phyloP scores from a whole-genome alignment of 495 filamentous ascomycete species.

The Baudoinia panamericana region DNA sequence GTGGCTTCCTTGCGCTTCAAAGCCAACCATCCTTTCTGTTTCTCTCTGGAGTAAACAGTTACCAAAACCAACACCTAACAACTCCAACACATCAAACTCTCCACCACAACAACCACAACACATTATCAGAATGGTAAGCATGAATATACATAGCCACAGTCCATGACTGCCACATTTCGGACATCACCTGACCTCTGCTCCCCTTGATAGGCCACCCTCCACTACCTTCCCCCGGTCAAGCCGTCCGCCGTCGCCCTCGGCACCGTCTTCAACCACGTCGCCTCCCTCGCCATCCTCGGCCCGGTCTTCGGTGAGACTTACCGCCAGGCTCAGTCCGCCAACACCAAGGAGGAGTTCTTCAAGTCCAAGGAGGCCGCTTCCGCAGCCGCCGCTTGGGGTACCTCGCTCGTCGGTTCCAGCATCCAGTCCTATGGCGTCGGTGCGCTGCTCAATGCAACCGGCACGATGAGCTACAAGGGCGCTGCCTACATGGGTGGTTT shows the following conservation, averaged over 20 bases:
- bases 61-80: too few species aligned
- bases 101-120: too few species aligned
- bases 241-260: constrained; percentile 94
- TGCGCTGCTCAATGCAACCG: constrained; percentile 88
- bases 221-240: constrained; percentile 82
- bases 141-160: too few species aligned
- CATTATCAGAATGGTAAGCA: too few species aligned
- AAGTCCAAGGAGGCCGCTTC: constrained; percentile 82
- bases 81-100: too few species aligned
- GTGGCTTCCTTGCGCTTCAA: too few species aligned
- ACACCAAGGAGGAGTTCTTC: constrained; percentile 92
- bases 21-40: too few species aligned
- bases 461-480: constrained; percentile 89
- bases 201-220: too few species aligned
- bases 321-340: constrained; percentile 77
- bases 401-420: constrained; percentile 74
- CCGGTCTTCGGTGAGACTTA: constrained; percentile 94
- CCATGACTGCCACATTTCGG: too few species aligned
- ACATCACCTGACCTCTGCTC: too few species aligned
- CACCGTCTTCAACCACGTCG: constrained; percentile 84
- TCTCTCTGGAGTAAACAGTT: too few species aligned
- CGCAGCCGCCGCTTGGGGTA: constrained; percentile 81
- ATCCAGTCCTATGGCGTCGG: constrained; percentile 90
- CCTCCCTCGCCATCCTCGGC: constrained; percentile 64
- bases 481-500: constrained; percentile 84